Evolutionary conservation across 768 basidiomycete species (phyloP).

Genomic region (Kwoniella sp.): DNA sequence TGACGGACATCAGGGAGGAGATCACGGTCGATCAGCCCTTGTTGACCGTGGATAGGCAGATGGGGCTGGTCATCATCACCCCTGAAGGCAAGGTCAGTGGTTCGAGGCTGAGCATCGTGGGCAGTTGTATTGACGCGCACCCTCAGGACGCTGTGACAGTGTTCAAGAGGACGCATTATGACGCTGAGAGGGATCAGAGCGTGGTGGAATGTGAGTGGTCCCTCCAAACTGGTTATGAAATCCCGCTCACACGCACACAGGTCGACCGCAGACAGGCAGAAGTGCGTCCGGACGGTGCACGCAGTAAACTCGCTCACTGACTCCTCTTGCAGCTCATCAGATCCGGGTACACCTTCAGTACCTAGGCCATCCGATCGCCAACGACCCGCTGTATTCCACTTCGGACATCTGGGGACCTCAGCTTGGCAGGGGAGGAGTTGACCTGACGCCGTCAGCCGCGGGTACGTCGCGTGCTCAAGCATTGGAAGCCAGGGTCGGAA

Average conservation of each 20-base stretch:
- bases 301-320: constrained; percentile 49
- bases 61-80: constrained; percentile 93
- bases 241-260: too few relatives aligned
- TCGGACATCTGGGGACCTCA: constrained; percentile 59
- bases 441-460: constrained; percentile 65
- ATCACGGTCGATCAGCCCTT: constrained; percentile 79
- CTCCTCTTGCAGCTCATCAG: constrained; percentile 69
- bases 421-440: constrained; percentile 75
- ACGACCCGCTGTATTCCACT: constrained; percentile 89
- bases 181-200: constrained; percentile 71
- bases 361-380: constrained; percentile 87
- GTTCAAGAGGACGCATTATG: constrained; percentile 77
- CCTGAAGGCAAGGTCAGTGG: constrained; percentile 77
- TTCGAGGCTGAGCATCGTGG: too few relatives aligned
- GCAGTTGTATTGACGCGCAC: too few relatives aligned
- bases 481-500: constrained; percentile 14
- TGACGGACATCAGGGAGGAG: constrained; percentile 59
- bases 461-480: constrained; percentile 57
- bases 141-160: constrained; percentile 77
- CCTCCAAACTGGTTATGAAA: too few relatives aligned
- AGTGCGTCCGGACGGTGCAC: too few relatives aligned
- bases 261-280: constrained; percentile 82
- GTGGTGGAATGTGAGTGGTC: constrained; percentile 69
- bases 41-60: constrained; percentile 87
- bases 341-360: constrained; percentile 94